phyloP scores from a whole-genome alignment of 2,329 filamentous ascomycete genomes.

The Xylariaceae sp. region DNA sequence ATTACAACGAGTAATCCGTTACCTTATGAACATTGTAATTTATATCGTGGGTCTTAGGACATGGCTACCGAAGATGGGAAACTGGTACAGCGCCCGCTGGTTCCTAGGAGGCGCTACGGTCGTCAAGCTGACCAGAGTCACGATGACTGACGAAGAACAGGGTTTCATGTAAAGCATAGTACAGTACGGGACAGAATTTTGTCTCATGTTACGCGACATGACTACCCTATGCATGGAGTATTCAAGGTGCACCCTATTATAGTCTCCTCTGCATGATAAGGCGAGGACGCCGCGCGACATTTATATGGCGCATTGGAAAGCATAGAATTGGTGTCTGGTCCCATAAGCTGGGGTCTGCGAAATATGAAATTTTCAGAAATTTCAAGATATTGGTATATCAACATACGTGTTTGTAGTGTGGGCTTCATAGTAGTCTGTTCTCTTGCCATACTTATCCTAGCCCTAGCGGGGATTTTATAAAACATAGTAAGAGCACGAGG shows the following conservation, averaged over 20 bases:
- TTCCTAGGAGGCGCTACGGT: too few relatives aligned
- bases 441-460: too few relatives aligned
- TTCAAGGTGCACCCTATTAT: background rate
- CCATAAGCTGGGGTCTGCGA: background rate
- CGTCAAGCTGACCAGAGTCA: too few relatives aligned
- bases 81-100: too few relatives aligned
- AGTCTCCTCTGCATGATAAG: slow-evolving; percentile 1
- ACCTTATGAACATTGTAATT: slow-evolving; percentile 11
- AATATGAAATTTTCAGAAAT: too few relatives aligned
- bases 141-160: background rate
- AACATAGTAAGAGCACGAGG: too few relatives aligned
- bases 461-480: too few relatives aligned
- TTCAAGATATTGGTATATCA: too few relatives aligned
- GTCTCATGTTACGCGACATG: background rate
- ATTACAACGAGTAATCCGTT: slow-evolving; percentile 72
- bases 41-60: slow-evolving; percentile 17
- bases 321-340: background rate
- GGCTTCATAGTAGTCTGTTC: too few relatives aligned
- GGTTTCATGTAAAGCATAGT: slow-evolving; percentile 12
- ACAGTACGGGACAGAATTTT: slow-evolving; percentile 8
- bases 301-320: slow-evolving; percentile 11
- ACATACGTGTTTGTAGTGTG: too few relatives aligned
- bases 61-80: background rate
- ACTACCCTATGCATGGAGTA: background rate
- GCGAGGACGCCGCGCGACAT: background rate